Percentiles rank a stretch among this genome's conserved stretches.
These are phyloP conservation scores for Tricholoma terreum DNA, from an alignment of 768 basidiomycete genomes.

Conservation along the genomic window DNA sequence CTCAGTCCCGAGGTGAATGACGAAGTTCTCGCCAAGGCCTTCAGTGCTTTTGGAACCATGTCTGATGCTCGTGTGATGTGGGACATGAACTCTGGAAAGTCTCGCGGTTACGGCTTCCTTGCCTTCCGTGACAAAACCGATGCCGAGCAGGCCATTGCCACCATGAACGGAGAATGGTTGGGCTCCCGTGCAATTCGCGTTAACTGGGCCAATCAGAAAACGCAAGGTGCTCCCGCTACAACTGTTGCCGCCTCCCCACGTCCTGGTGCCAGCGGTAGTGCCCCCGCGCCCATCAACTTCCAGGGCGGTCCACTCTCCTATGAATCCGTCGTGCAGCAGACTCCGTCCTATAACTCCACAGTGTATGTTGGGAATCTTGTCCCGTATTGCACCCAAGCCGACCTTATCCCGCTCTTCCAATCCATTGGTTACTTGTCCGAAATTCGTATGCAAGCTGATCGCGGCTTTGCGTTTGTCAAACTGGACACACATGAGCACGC, in stretches of 20 bases:
- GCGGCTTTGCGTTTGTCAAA: slow-evolving; percentile 98
- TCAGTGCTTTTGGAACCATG: slow-evolving; percentile 93
- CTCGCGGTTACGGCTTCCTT: slow-evolving; percentile 96
- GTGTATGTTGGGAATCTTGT: slow-evolving; percentile 99
- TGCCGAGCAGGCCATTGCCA: slow-evolving; percentile 97
- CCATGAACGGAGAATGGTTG: slow-evolving; percentile 99
- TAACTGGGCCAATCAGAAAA: slow-evolving; percentile 99
- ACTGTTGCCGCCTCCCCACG: slow-evolving; percentile 35
- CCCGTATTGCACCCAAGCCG: slow-evolving; percentile 95
- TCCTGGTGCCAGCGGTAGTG: slow-evolving; percentile 49
- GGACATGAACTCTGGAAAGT: slow-evolving; percentile 99
- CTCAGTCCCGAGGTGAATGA: slow-evolving; percentile 99
- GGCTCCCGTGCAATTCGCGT: slow-evolving; percentile 97
- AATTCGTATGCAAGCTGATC: slow-evolving; percentile 98
- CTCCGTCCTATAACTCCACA: slow-evolving; percentile 90
- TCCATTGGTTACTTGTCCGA: slow-evolving; percentile 98
- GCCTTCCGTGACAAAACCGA: slow-evolving; percentile 99
- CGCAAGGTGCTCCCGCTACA: slow-evolving; percentile 59
- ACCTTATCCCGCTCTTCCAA: slow-evolving; percentile 97
- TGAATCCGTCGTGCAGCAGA: slow-evolving; percentile 91
- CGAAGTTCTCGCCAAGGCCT: slow-evolving; percentile 93
- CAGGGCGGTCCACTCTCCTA: slow-evolving; percentile 86
- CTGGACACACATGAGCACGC: slow-evolving; percentile 98
- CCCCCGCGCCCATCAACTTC: slow-evolving; percentile 90
- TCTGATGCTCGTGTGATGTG: slow-evolving; percentile 99